Base-by-base conservation (phyloP, 768 basidiomycete species). In the Coprinopsis cinerea region DNA sequence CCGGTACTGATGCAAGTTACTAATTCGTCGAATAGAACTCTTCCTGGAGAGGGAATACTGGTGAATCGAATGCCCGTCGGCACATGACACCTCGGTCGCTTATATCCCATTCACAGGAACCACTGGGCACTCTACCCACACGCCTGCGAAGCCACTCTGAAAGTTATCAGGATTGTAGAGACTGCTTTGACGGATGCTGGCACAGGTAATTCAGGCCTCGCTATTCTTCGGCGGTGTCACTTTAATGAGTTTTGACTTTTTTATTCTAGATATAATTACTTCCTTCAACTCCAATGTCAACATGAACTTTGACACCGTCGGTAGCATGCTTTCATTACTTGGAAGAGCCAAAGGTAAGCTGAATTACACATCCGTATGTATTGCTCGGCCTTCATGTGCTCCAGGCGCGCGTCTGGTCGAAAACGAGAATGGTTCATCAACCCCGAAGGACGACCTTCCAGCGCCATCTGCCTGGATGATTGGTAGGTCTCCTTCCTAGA, bases 21-120 rank as follows among this genome's bases (percentile, higher is more conserved):
- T 39, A 43, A 23, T 43, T 24, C 25, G 30, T 32, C 15, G 10
- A 20, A 14, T 40, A 75, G 73, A 63, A 5, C 65, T 67, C 47
- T 63, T 64, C 32, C 58, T 75, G 5, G 64, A 70, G 44, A 56
- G 65, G 1, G 68, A 70, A 37, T 74, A 75, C 52, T 74, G 74
- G 73, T 69, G 39, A 30, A 56, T 22, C n/a, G n/a, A n/a, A n/a
- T n/a, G n/a, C n/a, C n/a, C n/a, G n/a, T n/a, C n/a, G n/a, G n/a
- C n/a, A n/a, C n/a, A n/a, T n/a, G n/a, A n/a, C n/a, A n/a, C n/a
- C n/a, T n/a, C n/a, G n/a, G 36, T 18, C 18, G 10, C 9, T 39
- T 10, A 10, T 9, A 18, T 18, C 10, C 6, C 6, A 11, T 39
- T 9, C 11, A 39, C 18, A 72, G 72, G 71, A 60, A 56, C 37